Evolutionary conservation across 2,329 filamentous ascomycete genomes (phyloP).

Genomic region (Tolypocladium pustulatum): DNA sequence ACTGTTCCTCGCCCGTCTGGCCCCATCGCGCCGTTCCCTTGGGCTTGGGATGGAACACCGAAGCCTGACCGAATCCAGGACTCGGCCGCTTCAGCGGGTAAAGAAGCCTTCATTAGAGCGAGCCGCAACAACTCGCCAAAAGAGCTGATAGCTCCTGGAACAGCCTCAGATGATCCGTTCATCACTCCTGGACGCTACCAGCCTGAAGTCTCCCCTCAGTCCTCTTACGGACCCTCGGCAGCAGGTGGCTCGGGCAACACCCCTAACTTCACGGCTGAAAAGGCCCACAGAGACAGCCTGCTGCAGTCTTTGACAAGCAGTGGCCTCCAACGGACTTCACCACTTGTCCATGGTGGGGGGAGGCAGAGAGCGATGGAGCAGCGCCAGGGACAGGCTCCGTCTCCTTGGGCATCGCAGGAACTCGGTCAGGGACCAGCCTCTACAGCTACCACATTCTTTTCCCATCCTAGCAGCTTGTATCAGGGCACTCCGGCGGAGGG

Average conservation of each 20-base stretch:
- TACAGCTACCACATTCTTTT: conserved; percentile 28
- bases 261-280: conserved; percentile 9
- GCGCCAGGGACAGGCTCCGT: conserved; percentile 7
- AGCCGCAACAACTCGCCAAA: conserved; percentile 14
- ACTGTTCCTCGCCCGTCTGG: conserved; percentile 16
- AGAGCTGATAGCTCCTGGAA: conserved; percentile 6
- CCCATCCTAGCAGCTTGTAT: conserved; percentile 40
- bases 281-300: conserved; percentile 21
- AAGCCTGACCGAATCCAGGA: conserved; percentile 17
- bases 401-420: conserved; percentile 10
- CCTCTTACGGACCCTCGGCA: background rate
- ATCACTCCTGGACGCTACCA: conserved; percentile 13
- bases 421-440: conserved; percentile 9
- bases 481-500: conserved; percentile 31
- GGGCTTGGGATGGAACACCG: conserved; percentile 36
- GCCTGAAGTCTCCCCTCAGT: conserved; percentile 1
- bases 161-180: conserved; percentile 20
- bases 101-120: conserved; percentile 15
- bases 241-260: conserved; percentile 2
- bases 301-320: conserved; percentile 22
- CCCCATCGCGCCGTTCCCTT: conserved; percentile 32
- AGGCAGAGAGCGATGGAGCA: conserved; percentile 8
- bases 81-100: conserved; percentile 8
- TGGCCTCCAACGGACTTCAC: conserved; percentile 16
- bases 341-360: conserved; percentile 20